These are phyloP conservation scores for Arthroderma uncinatum DNA, from an alignment of 2,329 filamentous ascomycete genomes.

Conservation along the genomic window DNA sequence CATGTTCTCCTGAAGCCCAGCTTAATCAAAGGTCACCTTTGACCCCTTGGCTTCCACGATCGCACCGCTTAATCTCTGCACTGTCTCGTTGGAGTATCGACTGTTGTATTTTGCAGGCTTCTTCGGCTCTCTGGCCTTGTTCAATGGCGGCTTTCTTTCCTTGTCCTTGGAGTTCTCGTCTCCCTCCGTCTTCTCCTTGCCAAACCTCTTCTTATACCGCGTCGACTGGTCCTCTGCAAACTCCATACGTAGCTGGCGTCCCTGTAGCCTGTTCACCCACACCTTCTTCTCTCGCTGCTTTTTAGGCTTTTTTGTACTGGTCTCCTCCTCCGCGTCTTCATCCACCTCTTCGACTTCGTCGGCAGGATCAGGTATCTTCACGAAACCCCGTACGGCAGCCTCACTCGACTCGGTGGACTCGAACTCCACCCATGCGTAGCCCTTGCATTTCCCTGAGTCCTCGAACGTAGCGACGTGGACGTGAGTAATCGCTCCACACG, in stretches of 20 bases:
- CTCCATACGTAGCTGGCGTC: slow-evolving; percentile 74
- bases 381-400: slow-evolving; percentile 68
- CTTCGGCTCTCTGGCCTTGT: slow-evolving; percentile 31
- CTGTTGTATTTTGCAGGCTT: slow-evolving; percentile 29
- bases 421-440: slow-evolving; percentile 92
- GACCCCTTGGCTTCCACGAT: slow-evolving; percentile 69
- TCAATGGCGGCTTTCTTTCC: slow-evolving; percentile 16
- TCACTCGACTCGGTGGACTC: slow-evolving; percentile 63
- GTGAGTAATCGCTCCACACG: slow-evolving; percentile 72
- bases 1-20: background rate
- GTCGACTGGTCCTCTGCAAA: slow-evolving; percentile 84
- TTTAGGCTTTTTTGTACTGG: slow-evolving; percentile 41
- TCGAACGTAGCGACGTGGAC: slow-evolving; percentile 90
- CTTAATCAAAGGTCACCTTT: slow-evolving; percentile 69
- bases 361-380: slow-evolving; percentile 46
- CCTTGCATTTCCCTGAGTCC: slow-evolving; percentile 95
- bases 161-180: slow-evolving; percentile 1
- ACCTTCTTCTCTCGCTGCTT: slow-evolving; percentile 54
- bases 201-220: slow-evolving; percentile 88
- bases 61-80: slow-evolving; percentile 60
- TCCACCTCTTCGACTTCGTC: slow-evolving; percentile 38
- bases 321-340: slow-evolving; percentile 43
- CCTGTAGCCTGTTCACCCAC: slow-evolving; percentile 76
- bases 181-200: slow-evolving; percentile 47
- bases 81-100: slow-evolving; percentile 40